Conservation (phyloP, 2,329 filamentous ascomycete species). For the Mariannaea sp. region DNA sequence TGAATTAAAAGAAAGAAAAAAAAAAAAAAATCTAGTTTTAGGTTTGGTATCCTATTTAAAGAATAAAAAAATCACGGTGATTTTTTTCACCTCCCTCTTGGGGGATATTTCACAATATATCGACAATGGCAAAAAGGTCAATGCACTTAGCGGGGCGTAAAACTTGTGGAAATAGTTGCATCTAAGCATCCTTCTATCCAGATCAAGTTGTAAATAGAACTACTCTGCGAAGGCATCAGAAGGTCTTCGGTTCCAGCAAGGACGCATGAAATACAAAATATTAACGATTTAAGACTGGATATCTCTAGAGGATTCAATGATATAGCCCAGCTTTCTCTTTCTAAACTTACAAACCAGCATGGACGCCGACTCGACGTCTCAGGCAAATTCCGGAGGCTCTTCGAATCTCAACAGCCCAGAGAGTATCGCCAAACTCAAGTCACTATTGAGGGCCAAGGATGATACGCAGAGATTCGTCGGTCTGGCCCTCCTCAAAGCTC, state of each 20-base stretch:
- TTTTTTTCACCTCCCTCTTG: too few species aligned
- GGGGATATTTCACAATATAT: too few species aligned
- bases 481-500: conserved; percentile 67
- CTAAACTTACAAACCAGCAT: conserved; percentile 8
- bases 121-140: too few species aligned
- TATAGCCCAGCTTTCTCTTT: neutral
- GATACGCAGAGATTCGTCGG: conserved; percentile 73
- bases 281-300: too few species aligned
- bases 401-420: conserved; percentile 22
- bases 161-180: conserved; percentile 13
- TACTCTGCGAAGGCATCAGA: too few species aligned
- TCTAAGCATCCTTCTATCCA: neutral
- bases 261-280: too few species aligned
- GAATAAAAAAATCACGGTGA: too few species aligned
- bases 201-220: neutral
- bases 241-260: too few species aligned
- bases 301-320: too few species aligned
- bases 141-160: conserved; percentile 19
- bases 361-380: conserved; percentile 11
- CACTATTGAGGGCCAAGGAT: conserved; percentile 62
- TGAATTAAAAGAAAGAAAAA: too few species aligned
- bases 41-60: too few species aligned
- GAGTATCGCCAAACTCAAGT: conserved; percentile 54
- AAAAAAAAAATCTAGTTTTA: too few species aligned
- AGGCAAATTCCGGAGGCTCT: conserved; percentile 9